These are phyloP conservation scores for Sophora flavescens DNA, from an alignment of 306 rosid genomes.

Conservation along the genomic window DNA sequence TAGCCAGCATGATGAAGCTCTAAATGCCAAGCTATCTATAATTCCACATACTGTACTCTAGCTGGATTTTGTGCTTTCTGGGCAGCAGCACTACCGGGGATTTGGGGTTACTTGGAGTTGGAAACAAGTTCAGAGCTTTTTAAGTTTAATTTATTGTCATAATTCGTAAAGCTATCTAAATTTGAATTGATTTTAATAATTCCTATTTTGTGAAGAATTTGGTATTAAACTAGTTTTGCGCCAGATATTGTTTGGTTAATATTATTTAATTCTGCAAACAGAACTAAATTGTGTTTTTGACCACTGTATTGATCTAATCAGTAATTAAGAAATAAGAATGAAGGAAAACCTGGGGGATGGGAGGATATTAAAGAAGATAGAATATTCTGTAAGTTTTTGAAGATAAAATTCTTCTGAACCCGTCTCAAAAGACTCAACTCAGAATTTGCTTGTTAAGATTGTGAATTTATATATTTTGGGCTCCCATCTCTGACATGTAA, in stretches of 20 bases:
- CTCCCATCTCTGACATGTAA: background rate
- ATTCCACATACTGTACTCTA: slow-evolving; percentile 21
- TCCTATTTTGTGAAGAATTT: background rate
- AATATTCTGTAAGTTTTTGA: background rate
- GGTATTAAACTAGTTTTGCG: background rate
- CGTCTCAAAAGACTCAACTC: background rate
- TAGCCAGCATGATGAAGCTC: background rate
- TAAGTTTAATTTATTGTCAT: background rate
- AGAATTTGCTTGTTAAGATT: background rate
- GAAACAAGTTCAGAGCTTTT: slow-evolving; percentile 13
- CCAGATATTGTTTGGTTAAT: background rate
- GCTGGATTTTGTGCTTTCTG: background rate
- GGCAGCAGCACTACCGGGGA: slow-evolving; percentile 4
- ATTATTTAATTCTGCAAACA: slow-evolving; percentile 2
- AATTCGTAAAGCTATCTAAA: background rate
- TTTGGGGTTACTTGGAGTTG: background rate
- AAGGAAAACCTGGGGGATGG: slow-evolving; percentile 12
- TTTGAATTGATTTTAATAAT: background rate
- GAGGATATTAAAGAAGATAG: background rate
- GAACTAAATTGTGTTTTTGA: background rate
- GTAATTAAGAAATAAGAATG: background rate
- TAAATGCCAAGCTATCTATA: background rate
- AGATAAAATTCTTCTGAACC: background rate
- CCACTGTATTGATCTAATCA: background rate
- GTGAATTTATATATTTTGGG: background rate